Evolutionary conservation across 352 stramenopile species (phyloP), one percentile per base, ranked within the genome.

Genomic region (Phytophthora sojae): DNA sequence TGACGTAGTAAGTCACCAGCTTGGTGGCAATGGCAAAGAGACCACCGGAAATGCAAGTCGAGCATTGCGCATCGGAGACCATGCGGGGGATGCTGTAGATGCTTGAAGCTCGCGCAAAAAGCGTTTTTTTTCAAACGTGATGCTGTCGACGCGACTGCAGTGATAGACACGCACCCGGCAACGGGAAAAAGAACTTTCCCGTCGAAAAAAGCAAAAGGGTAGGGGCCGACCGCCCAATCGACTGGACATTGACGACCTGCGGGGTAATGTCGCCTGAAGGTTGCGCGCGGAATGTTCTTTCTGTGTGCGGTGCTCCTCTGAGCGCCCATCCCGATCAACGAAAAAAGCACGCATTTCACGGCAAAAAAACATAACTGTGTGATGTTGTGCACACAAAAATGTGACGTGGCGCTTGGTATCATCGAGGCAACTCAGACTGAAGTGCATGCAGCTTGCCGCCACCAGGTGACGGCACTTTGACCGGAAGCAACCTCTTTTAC

Each of bases 31-130:
- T 44, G 35, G 26, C 26, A 30, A 4, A 30, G 32, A 55, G 61
- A 67, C 61, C 61, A 62, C 39, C 42, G 26, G 61, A 68, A 68
- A 61, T 68, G 61, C 61, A 68, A 68, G 51, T 57, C 61, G 12
- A 39, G 53, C 61, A 51, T 69, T 69, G 61, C 53, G 45, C 1
- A 11, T 44, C 51, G 3, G 51, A 15, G 30, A 35, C 30, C 3
- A 8, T 35, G n/a, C n/a, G n/a, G n/a, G n/a, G n/a, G n/a, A n/a
- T n/a, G n/a, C n/a, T n/a, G n/a, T n/a, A n/a, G n/a, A n/a, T 67
- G 15, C 50, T 60, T 60, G 59, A 66, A 66, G 59, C 59, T 26
- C 15, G 29, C 29, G 45, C 39, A 57, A 51, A 57, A 64, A 64
- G 25, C 44, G n/a, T 45, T 64, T 64, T 21, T 17, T 21, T 17